Conservation (phyloP, 257 asterid genomes). For the Penstemon barbatus region DNA sequence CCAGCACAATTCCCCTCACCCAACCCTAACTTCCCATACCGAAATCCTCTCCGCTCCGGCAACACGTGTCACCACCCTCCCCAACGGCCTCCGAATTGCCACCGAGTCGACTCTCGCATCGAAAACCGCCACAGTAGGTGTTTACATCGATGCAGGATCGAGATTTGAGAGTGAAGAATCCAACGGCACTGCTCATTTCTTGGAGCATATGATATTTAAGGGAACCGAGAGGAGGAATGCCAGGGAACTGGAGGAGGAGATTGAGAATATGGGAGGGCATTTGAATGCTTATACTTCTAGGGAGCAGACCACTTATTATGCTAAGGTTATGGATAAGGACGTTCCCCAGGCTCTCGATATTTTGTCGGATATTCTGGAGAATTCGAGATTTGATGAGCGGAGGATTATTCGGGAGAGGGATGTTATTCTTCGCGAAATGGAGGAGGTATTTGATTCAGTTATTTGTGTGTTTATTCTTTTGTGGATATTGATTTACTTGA, state of each 20-base stretch:
- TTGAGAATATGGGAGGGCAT: constrained; percentile 98
- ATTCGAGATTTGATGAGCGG: constrained; percentile 65
- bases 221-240: constrained; percentile 79
- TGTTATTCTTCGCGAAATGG: constrained; percentile 91
- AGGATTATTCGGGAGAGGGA: constrained; percentile 80
- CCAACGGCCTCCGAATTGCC: constrained; percentile 84
- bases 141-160: constrained; percentile 94
- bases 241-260: constrained; percentile 82
- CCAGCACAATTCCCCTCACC: constrained; percentile 67
- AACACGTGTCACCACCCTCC: constrained; percentile 81
- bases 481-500: not conserved
- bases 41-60: constrained; percentile 69
- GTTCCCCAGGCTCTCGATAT: constrained; percentile 71
- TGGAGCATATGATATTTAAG: constrained; percentile 96
- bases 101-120: constrained; percentile 75
- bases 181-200: constrained; percentile 88
- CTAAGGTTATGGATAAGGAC: constrained; percentile 69
- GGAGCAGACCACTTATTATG: constrained; percentile 90
- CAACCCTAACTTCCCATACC: constrained; percentile 53
- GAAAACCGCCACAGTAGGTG: constrained; percentile 84
- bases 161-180: constrained; percentile 78
- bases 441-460: constrained; percentile 58
- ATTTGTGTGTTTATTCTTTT: constrained; percentile 2
- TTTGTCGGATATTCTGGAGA: constrained; percentile 81
- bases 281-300: constrained; percentile 92